phyloP scores from a whole-genome alignment of 352 stramenopile genomes.

The Globisporangium nodosum region DNA sequence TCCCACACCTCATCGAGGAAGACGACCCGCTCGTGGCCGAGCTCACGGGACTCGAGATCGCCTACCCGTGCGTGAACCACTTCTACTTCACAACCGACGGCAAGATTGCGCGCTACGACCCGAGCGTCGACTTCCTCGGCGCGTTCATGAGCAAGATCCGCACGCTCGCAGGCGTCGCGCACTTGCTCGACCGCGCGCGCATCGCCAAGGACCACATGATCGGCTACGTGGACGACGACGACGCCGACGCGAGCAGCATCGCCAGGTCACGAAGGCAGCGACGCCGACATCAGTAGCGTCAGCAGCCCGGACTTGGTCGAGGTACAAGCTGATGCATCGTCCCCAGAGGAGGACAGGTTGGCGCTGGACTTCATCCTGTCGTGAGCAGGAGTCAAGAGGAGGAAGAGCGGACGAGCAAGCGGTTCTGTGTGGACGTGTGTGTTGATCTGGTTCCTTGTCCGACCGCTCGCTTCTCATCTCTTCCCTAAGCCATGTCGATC shows the following conservation, averaged over 20 bases:
- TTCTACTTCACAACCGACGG: slow-evolving; percentile 37
- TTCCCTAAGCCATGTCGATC: background rate
- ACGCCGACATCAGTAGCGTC: background rate
- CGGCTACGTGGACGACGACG: slow-evolving; percentile 7
- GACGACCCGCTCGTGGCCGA: slow-evolving; percentile 22
- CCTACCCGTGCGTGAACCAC: slow-evolving; percentile 37
- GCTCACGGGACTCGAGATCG: slow-evolving; percentile 38
- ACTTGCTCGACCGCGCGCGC: slow-evolving; percentile 28
- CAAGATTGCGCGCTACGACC: slow-evolving; percentile 38
- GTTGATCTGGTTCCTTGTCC: too few relatives aligned
- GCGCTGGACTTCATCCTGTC: slow-evolving; percentile 9
- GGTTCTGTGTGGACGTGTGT: too few relatives aligned
- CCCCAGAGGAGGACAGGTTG: background rate
- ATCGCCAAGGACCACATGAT: slow-evolving; percentile 47
- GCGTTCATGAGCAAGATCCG: slow-evolving; percentile 25
- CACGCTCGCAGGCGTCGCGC: slow-evolving; percentile 18
- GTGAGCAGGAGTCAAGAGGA: background rate
- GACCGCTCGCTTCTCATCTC: too few relatives aligned
- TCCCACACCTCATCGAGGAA: slow-evolving; percentile 33
- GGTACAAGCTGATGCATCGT: background rate
- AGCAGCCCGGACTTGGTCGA: background rate
- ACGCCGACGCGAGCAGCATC: too few relatives aligned
- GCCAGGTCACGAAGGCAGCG: background rate
- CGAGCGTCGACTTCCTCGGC: slow-evolving; percentile 32
- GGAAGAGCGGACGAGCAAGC: background rate